Evolutionary conservation across 2,329 filamentous ascomycete species (phyloP).

Genomic region (Hortaea werneckii): DNA sequence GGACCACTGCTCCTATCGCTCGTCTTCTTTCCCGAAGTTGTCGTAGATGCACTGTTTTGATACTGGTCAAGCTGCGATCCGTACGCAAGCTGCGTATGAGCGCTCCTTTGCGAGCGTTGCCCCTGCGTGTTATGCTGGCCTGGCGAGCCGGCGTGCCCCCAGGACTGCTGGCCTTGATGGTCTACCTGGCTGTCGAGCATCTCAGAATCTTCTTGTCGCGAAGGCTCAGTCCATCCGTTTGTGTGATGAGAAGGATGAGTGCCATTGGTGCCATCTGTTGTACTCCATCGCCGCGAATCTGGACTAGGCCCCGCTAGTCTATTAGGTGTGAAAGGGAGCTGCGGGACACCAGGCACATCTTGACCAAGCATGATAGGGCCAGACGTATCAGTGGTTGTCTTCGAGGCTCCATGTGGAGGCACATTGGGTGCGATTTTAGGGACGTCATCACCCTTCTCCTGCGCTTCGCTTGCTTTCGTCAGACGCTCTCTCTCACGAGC

Average conservation of each 20-base stretch:
- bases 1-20: slow-evolving; percentile 53
- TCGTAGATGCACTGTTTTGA: slow-evolving; percentile 82
- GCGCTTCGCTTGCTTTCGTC: slow-evolving; percentile 48
- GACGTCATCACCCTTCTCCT: slow-evolving; percentile 47
- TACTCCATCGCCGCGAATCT: slow-evolving; percentile 49
- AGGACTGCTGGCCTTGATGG: slow-evolving; percentile 12
- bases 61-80: slow-evolving; percentile 52
- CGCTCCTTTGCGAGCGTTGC: slow-evolving; percentile 56
- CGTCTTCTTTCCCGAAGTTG: slow-evolving; percentile 69
- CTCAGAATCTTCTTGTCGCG: slow-evolving; percentile 32
- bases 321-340: slow-evolving; percentile 38
- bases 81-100: slow-evolving; percentile 48
- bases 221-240: slow-evolving; percentile 34
- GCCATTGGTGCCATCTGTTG: slow-evolving; percentile 27
- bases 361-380: slow-evolving; percentile 51
- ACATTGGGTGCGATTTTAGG: slow-evolving; percentile 31
- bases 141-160: slow-evolving; percentile 4
- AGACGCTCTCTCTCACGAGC: slow-evolving; percentile 46
- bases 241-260: slow-evolving; percentile 24
- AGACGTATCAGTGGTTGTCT: slow-evolving; percentile 32
- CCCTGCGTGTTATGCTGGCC: slow-evolving; percentile 35
- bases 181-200: slow-evolving; percentile 35
- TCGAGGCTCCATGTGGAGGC: slow-evolving; percentile 30
- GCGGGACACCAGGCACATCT: slow-evolving; percentile 44
- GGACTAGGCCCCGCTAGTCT: slow-evolving; percentile 49